Evolutionary conservation across 2,329 filamentous ascomycete species (phyloP), one percentile per base, ranked within the genome.

Genomic region (Escovopsis sp.): DNA sequence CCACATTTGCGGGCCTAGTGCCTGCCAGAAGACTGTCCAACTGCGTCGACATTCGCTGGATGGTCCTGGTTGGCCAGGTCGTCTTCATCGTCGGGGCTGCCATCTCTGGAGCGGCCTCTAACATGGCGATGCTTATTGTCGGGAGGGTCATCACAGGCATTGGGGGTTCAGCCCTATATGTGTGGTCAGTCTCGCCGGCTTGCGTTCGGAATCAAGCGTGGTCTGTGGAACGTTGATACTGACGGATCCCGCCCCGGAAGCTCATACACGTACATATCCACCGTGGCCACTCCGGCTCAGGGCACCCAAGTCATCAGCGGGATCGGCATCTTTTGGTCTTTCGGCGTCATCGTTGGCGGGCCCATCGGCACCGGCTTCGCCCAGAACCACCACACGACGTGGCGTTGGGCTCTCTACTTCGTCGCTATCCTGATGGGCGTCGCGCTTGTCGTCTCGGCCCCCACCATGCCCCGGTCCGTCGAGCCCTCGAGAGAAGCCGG

Each of bases 401-500:
- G 61, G 62, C 48, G 62, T 41, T 63, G 55, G 59, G 58, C 55
- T 0, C 67, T 69, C 44, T 72, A 29, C 26, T 35, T 35, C 4
- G 56, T 52, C 8, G 9, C 14, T 1, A 29, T 29, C n/a, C 15
- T 8, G 12, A 14, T 13, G 27, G 27, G 12, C 27, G 14, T 29
- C 27, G 9, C 15, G 27, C 27, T 29, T 11, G n/a, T 29, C 13
- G 26, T 16, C 25, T 12, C 19, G n/a, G n/a, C 12, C 18, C 14
- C 4, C 23, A 18, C 12, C 32, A 46, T 13, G 12, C 37, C 17
- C 2, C 16, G 21, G 7, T 25, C 9, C 11, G 11, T 11, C 21
- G 21, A 9, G 8, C 21, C 9, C 11, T 3, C 7, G 1, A 9
- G 21, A 8, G 21, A 25, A 11, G 11, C 21, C 13, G 18, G 9